Conservation (phyloP, 805 yeast genomes). For the Saccharomyces jurei region DNA sequence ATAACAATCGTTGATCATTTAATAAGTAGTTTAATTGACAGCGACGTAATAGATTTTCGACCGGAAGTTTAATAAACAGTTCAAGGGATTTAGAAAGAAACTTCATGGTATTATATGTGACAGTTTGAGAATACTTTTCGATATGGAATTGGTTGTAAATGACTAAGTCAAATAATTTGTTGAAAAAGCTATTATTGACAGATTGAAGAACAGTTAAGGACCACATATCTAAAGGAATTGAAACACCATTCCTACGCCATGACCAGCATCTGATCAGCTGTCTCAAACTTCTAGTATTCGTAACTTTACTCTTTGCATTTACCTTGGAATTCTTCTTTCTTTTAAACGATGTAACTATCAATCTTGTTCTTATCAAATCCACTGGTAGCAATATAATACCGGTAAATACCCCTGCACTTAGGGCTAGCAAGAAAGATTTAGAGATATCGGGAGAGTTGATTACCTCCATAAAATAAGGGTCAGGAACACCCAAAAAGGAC, state of each 20-base stretch:
- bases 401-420: constrained; percentile 56
- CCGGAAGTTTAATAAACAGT: constrained; percentile 69
- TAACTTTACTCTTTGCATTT: constrained; percentile 1
- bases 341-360: constrained; percentile 52
- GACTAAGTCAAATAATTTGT: constrained; percentile 58
- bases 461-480: constrained; percentile 77
- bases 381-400: constrained; percentile 70
- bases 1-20: constrained; percentile 24
- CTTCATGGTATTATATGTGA: constrained; percentile 48
- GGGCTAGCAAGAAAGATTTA: neutral
- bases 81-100: constrained; percentile 59
- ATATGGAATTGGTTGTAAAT: constrained; percentile 53
- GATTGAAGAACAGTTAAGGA: constrained; percentile 64
- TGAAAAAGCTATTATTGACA: constrained; percentile 50
- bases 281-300: constrained; percentile 55
- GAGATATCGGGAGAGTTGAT: constrained; percentile 55
- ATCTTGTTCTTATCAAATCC: constrained; percentile 68
- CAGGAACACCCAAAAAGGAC: constrained; percentile 75
- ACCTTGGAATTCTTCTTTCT: constrained; percentile 4
- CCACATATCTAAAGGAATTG: constrained; percentile 53
- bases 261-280: constrained; percentile 47
- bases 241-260: constrained; percentile 32
- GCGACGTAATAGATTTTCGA: constrained; percentile 77
- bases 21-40: constrained; percentile 69
- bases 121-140: constrained; percentile 58